Evolutionary conservation across 345 rosid species (phyloP).

Genomic region (Linum lewisii): DNA sequence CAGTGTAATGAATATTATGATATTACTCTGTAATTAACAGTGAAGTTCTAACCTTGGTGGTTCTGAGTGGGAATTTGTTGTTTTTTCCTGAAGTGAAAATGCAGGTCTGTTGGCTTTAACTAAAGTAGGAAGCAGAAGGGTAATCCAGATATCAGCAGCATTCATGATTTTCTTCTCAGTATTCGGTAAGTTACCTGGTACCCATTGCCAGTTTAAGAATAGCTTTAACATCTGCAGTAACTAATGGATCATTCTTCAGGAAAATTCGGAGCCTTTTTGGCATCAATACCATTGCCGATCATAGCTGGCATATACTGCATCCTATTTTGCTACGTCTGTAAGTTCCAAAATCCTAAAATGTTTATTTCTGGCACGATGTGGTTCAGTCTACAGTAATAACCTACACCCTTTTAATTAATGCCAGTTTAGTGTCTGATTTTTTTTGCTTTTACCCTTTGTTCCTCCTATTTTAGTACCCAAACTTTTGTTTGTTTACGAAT

Average conservation of each 20-base stretch:
- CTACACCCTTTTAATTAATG: too few relatives aligned
- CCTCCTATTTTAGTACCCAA: too few relatives aligned
- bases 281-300: conserved; percentile 81
- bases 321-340: conserved; percentile 80
- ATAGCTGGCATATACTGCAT: conserved; percentile 61
- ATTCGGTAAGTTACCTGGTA: conserved; percentile 51
- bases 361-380: too few relatives aligned
- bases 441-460: too few relatives aligned
- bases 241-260: conserved; percentile 26
- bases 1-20: conserved; percentile 38
- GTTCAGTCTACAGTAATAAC: too few relatives aligned
- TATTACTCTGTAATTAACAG: not conserved
- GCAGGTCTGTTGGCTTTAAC: conserved; percentile 86
- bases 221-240: not conserved
- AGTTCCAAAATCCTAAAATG: conserved; percentile 15
- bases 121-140: conserved; percentile 84
- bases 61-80: not conserved
- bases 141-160: conserved; percentile 83
- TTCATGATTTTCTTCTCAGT: conserved; percentile 96
- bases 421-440: too few relatives aligned
- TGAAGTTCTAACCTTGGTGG: not conserved
- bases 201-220: not conserved
- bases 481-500: not conserved
- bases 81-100: conserved; percentile 53
- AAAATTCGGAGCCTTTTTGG: conserved; percentile 83